Evolutionary conservation across 1,284 basidiomycete genomes (phyloP), one percentile per base, ranked within the genome.

Genomic region (Megacollybia platyphylla): DNA sequence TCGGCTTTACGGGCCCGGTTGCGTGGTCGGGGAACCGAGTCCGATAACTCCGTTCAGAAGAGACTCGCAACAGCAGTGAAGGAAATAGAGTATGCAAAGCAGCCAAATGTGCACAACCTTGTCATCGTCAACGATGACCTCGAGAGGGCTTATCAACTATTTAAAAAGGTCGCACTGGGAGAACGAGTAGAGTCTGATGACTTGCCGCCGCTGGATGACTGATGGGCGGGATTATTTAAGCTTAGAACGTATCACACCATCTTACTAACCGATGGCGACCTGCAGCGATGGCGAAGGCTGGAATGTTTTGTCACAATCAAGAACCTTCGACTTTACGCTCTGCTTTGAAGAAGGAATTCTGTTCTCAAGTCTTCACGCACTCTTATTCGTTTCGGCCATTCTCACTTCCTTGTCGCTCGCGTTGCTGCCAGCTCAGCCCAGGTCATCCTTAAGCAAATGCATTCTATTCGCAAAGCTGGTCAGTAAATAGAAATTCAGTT

Each of bases 101-200:
- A 82, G 54, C 68, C 76, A 2, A 77, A 76, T 20, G 71, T 74
- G 1, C 88, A 92, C 53, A 87, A 97, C 57, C 57, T 86, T 37
- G 75, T 97, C 44, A 81, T 98, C 49, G 79, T 97, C 49, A 98
- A 98, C 62, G 91, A 96, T 53, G 78, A 94, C 55, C 57, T 97
- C 6, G 87, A 94, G 32, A 62, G 76, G 7, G 89, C 94, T 4
- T 97, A 96, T 55, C 61, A 60, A 1, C 56, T 77, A 17, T 77
- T 88, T 56, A 79, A 77, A 59, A 65, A 65, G 41, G 72, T 91
- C 31, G 86, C 87, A 0, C 64, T 85, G 36, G 88, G 86, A 27
- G 71, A 78, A 43, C 57, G 59, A 18, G 61, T 76, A 20, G 51
- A 51, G 6, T 65, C 71, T 32, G 82, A 87, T 57, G 43, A 43